phyloP scores from a whole-genome alignment of 2,329 filamentous ascomycete species.

The Coniochaeta sp. region DNA sequence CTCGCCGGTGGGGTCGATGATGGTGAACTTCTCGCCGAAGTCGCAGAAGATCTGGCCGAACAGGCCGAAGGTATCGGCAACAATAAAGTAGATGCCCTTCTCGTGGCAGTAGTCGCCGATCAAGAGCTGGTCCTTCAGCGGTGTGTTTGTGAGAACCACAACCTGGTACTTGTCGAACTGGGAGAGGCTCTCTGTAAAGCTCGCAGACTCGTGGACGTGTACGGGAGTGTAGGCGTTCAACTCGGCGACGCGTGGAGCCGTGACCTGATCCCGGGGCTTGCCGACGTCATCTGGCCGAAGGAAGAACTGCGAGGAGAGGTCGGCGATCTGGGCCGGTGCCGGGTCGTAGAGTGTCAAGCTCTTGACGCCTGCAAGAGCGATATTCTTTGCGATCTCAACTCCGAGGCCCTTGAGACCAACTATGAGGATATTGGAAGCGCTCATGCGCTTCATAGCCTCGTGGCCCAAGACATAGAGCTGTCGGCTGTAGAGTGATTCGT shows the following conservation, averaged over 20 bases:
- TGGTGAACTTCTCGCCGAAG: conserved; percentile 89
- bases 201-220: conserved; percentile 58
- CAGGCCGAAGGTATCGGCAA: conserved; percentile 84
- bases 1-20: conserved; percentile 86
- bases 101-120: conserved; percentile 92
- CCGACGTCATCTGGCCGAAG: conserved; percentile 81
- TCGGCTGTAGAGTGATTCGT: conserved; percentile 67
- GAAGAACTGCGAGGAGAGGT: conserved; percentile 97
- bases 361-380: conserved; percentile 96
- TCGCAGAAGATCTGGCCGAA: conserved; percentile 97
- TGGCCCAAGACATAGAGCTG: conserved; percentile 67
- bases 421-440: conserved; percentile 87
- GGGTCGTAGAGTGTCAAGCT: conserved; percentile 92
- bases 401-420: conserved; percentile 89
- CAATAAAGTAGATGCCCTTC: conserved; percentile 85
- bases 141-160: conserved; percentile 80
- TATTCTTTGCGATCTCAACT: conserved; percentile 98
- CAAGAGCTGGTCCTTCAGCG: conserved; percentile 70
- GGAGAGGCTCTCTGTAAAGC: conserved; percentile 67
- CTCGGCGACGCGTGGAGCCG: conserved; percentile 83
- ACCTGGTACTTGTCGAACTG: conserved; percentile 89
- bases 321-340: conserved; percentile 71
- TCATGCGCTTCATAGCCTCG: conserved; percentile 98
- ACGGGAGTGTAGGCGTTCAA: conserved; percentile 96
- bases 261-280: conserved; percentile 81